phyloP scores from a whole-genome alignment of 1,139 yeast species.

The Kodamaea suecica region DNA sequence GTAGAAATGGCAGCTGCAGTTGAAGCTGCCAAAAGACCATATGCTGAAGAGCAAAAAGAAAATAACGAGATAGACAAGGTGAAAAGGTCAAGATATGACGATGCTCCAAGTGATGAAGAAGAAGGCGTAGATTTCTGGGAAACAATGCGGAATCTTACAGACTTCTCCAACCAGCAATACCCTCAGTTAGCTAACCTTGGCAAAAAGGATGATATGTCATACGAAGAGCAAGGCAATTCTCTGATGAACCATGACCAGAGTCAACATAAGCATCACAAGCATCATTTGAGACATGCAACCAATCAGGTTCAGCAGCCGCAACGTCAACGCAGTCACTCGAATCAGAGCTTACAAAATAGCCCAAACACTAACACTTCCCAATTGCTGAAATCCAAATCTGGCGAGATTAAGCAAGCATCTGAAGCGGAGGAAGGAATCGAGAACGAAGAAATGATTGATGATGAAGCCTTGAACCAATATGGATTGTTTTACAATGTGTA shows the following conservation, averaged over 20 bases:
- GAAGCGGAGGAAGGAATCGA: constrained; percentile 10
- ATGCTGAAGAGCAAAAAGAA: constrained; percentile 1
- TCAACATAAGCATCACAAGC: constrained; percentile 5
- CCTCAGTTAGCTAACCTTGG: too few species aligned
- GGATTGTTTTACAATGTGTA: constrained; percentile 38
- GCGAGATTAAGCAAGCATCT: too few species aligned
- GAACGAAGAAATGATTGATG: constrained; percentile 31
- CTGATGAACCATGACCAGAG: constrained; percentile 9
- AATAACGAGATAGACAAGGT: constrained; percentile 6
- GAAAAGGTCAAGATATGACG: constrained; percentile 14
- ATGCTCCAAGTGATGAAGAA: constrained; percentile 21
- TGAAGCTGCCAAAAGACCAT: constrained; percentile 20
- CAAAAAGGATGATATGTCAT: neutral
- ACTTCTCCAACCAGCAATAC: constrained; percentile 27
- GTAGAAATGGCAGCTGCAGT: constrained; percentile 42
- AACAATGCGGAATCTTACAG: constrained; percentile 53
- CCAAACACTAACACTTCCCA: too few species aligned
- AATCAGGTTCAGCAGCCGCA: neutral
- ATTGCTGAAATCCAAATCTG: too few species aligned
- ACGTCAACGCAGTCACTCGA: neutral
- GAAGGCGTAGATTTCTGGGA: constrained; percentile 70
- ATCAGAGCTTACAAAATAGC: neutral
- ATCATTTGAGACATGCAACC: too few species aligned
- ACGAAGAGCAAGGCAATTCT: constrained; percentile 12
- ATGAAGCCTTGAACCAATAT: constrained; percentile 31